Conservation (phyloP, 208 protist species). For the Leishmania tropica region DNA sequence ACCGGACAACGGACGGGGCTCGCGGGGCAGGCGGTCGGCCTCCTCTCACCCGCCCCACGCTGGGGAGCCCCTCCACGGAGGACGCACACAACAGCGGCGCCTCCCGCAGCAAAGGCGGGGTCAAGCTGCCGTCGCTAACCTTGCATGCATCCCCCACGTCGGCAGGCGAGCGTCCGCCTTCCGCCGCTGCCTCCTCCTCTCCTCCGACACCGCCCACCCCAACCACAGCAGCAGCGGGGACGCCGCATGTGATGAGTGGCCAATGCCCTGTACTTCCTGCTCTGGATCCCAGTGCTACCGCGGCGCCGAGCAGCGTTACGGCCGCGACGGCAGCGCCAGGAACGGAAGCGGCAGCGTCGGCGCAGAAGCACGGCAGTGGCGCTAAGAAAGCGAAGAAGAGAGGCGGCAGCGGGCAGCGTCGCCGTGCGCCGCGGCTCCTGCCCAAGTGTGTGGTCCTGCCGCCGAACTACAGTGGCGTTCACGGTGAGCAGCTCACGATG, state of each 20-base stretch:
- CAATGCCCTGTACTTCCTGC: background rate
- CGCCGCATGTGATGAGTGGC: background rate
- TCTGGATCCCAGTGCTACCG: background rate
- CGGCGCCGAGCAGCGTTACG: background rate
- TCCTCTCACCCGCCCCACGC: background rate
- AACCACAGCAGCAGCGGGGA: background rate
- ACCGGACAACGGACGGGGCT: background rate
- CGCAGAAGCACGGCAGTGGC: background rate
- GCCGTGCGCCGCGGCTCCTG: background rate
- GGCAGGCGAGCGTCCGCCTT: background rate
- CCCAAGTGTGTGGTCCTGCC: constrained; percentile 25
- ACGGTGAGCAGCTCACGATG: constrained; percentile 31
- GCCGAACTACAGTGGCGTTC: constrained; percentile 31
- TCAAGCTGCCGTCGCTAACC: background rate
- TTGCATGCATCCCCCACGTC: background rate
- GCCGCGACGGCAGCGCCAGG: background rate
- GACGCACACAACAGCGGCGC: background rate
- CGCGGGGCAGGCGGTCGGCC: background rate
- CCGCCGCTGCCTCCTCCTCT: background rate
- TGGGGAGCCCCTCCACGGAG: constrained; percentile 3
- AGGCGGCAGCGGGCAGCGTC: background rate
- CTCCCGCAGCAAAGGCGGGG: background rate
- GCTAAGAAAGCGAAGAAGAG: background rate
- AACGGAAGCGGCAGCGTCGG: background rate
- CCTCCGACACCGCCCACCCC: background rate